phyloP scores from a whole-genome alignment of 176 grass and related monocot species.

The Luzula sylvatica region DNA sequence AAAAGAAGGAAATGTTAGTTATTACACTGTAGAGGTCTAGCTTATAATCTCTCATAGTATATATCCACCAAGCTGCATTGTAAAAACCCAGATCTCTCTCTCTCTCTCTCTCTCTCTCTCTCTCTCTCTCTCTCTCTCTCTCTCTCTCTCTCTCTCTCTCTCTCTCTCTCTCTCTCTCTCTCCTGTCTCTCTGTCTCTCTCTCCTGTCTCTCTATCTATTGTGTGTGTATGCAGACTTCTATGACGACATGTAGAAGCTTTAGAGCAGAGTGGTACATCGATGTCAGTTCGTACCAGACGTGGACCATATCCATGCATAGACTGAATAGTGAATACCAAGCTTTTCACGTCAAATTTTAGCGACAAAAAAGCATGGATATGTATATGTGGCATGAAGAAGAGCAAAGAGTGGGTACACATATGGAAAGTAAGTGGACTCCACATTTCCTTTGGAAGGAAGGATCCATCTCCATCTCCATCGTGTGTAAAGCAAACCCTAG shows the following conservation, averaged over 20 bases:
- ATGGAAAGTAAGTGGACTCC: conserved; percentile 8
- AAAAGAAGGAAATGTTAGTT: background rate
- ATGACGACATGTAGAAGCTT: conserved; percentile 14
- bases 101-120: background rate
- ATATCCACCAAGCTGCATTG: conserved; percentile 4
- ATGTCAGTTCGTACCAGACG: conserved; percentile 19
- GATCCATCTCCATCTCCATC: conserved; percentile 61
- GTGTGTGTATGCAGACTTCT: too few relatives aligned
- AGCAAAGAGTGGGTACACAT: background rate
- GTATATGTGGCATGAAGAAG: background rate
- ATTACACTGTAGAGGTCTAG: conserved; percentile 1
- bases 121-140: conserved; percentile 8
- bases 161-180: conserved; percentile 1
- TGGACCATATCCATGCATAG: background rate
- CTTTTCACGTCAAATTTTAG: background rate
- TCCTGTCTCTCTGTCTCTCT: conserved; percentile 14
- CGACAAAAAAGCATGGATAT: background rate
- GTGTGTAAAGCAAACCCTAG: conserved; percentile 22
- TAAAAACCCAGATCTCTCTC: conserved; percentile 8
- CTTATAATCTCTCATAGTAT: background rate
- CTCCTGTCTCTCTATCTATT: too few relatives aligned
- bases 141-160: conserved; percentile 6
- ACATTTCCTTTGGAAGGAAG: conserved; percentile 56
- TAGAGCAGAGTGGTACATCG: conserved; percentile 1
- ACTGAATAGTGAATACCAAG: background rate